These are phyloP conservation scores for Centrapalus pauciflorus DNA, from an alignment of 129 eudicot genomes.

Conservation along the genomic window DNA sequence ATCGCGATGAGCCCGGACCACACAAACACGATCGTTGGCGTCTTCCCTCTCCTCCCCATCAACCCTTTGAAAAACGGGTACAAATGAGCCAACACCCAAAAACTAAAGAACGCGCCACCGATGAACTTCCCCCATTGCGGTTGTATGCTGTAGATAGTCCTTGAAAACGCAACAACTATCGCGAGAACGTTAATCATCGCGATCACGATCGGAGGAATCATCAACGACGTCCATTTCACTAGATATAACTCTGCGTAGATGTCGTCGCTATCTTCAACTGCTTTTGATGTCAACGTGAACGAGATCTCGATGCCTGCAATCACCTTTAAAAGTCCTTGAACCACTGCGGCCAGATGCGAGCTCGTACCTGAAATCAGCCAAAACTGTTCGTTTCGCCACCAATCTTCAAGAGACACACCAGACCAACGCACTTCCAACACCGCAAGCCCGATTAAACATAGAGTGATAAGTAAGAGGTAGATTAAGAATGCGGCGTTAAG, in stretches of 20 bases:
- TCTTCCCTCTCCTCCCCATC: slow-evolving; percentile 37
- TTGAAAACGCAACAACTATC: slow-evolving; percentile 32
- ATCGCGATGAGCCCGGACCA: slow-evolving; percentile 40
- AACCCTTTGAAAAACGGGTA: slow-evolving; percentile 41
- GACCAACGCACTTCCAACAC: slow-evolving; percentile 36
- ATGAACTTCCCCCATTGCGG: slow-evolving; percentile 41
- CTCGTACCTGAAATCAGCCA: slow-evolving; percentile 37
- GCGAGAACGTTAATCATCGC: slow-evolving; percentile 33
- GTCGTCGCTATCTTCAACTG: slow-evolving; percentile 31
- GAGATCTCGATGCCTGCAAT: slow-evolving; percentile 39
- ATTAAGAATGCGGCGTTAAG: slow-evolving; percentile 21
- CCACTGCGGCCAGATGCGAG: slow-evolving; percentile 30
- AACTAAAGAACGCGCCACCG: slow-evolving; percentile 35
- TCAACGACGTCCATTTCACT: slow-evolving; percentile 39
- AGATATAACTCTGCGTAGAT: slow-evolving; percentile 28
- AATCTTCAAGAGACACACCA: slow-evolving; percentile 31
- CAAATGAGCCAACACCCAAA: slow-evolving; percentile 39
- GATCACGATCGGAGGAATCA: slow-evolving; percentile 38
- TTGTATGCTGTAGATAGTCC: slow-evolving; percentile 22
- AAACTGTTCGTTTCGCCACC: slow-evolving; percentile 47
- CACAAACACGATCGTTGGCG: slow-evolving; percentile 39
- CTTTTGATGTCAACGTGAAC: slow-evolving; percentile 30
- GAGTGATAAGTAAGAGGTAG: slow-evolving; percentile 24
- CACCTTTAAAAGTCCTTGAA: slow-evolving; percentile 35
- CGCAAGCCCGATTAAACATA: slow-evolving; percentile 27